These are phyloP conservation scores for Coix lacrymajobi DNA, from an alignment of 176 grass and related monocot species.

Conservation along the genomic window DNA sequence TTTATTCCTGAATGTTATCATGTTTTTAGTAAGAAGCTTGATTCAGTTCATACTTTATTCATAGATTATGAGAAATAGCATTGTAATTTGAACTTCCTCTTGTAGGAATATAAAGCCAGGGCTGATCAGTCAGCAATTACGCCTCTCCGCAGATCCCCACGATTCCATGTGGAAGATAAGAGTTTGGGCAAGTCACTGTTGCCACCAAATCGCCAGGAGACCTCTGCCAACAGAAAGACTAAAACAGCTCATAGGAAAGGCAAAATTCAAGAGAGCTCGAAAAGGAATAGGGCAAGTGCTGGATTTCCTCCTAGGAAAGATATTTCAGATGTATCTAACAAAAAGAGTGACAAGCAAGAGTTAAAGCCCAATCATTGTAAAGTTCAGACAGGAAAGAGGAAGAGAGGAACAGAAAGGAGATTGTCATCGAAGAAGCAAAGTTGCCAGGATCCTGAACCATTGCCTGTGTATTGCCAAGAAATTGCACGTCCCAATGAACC, in stretches of 20 bases:
- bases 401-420: slow-evolving; percentile 17
- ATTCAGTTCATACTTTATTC: not conserved
- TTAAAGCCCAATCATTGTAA: not conserved
- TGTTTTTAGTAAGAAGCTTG: not conserved
- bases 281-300: not conserved
- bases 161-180: slow-evolving; percentile 3
- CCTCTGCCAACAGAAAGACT: not conserved
- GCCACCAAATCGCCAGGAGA: not conserved
- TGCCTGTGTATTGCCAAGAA: not conserved
- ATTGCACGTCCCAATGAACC: slow-evolving; percentile 10
- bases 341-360: slow-evolving; percentile 1
- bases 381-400: slow-evolving; percentile 22
- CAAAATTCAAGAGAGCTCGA: slow-evolving; percentile 2
- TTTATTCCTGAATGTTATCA: not conserved
- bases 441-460: not conserved
- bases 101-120: slow-evolving; percentile 20
- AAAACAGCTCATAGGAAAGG: not conserved
- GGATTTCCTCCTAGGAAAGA: not conserved
- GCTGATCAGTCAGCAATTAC: not conserved
- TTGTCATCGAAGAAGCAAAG: not conserved
- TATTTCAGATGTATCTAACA: not conserved
- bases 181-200: not conserved
- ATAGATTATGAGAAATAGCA: not conserved
- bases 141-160: slow-evolving; percentile 25
- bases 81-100: slow-evolving; percentile 13